These are phyloP conservation scores for Medicago ruthenica DNA, from an alignment of 306 rosid genomes.

Conservation along the genomic window DNA sequence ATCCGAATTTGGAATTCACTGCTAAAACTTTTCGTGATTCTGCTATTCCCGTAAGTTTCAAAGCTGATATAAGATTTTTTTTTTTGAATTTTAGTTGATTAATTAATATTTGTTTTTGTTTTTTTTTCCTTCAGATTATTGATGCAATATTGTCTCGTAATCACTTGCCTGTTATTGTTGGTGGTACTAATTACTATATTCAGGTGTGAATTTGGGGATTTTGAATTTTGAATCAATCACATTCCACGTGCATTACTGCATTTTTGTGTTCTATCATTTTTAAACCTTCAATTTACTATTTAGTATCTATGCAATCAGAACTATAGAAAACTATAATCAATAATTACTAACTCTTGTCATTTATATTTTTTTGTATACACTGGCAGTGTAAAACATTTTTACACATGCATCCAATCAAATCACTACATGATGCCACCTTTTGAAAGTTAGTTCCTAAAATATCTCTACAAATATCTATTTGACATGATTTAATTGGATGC, in stretches of 20 bases:
- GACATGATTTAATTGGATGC: not conserved
- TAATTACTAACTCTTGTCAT: too few species aligned
- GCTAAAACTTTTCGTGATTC: slow-evolving; percentile 85
- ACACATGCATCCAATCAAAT: not conserved
- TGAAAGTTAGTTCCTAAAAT: too few species aligned
- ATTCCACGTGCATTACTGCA: not conserved
- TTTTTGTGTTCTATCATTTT: not conserved
- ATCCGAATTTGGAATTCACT: slow-evolving; percentile 74
- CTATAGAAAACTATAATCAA: too few species aligned
- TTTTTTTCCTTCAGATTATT: slow-evolving; percentile 81
- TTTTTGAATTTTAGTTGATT: not conserved
- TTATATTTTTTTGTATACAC: too few species aligned
- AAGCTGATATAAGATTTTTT: not conserved
- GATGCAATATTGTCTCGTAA: slow-evolving; percentile 69
- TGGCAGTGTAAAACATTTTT: not conserved
- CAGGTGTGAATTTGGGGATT: slow-evolving; percentile 59
- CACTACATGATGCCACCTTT: too few species aligned
- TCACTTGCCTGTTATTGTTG: slow-evolving; percentile 80
- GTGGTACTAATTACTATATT: slow-evolving; percentile 95
- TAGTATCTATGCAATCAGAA: too few species aligned
- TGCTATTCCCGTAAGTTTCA: slow-evolving; percentile 62
- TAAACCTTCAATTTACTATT: too few species aligned
- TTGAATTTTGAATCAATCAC: slow-evolving; percentile 12
- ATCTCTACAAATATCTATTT: too few species aligned
- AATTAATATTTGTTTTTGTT: not conserved